phyloP scores from a whole-genome alignment of 2,329 filamentous ascomycete genomes.

The Thielaviopsis cerberus region DNA sequence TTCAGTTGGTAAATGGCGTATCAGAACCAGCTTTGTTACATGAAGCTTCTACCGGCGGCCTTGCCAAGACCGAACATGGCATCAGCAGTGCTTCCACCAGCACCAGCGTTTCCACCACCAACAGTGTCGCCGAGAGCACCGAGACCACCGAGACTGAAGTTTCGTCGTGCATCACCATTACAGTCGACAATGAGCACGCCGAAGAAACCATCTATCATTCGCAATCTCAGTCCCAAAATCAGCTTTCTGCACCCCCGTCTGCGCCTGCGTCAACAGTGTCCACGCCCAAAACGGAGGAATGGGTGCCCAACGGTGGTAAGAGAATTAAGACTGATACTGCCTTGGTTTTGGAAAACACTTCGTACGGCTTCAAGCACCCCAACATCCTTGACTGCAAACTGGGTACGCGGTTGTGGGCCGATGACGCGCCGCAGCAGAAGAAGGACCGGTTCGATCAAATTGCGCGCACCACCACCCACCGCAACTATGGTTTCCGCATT shows the following conservation, averaged over 20 bases:
- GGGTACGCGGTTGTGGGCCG: conserved; percentile 69
- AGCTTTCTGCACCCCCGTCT: not conserved
- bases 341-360: conserved; percentile 71
- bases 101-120: conserved; percentile 20
- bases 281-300: conserved; percentile 16
- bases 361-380: conserved; percentile 60
- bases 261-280: not conserved
- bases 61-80: conserved; percentile 27
- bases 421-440: conserved; percentile 43
- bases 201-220: not conserved
- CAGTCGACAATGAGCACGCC: not conserved
- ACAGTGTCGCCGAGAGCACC: conserved; percentile 20
- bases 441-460: conserved; percentile 42
- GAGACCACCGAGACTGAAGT: conserved; percentile 11
- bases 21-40: not conserved
- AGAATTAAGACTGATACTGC: conserved; percentile 60
- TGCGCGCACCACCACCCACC: conserved; percentile 38
- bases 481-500: conserved; percentile 41
- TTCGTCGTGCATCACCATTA: conserved; percentile 15
- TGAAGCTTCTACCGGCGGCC: conserved; percentile 19
- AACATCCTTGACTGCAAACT: conserved; percentile 92
- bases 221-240: not conserved
- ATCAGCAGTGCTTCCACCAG: conserved; percentile 16
- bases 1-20: not conserved
- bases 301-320: conserved; percentile 31